Conservation (phyloP, 1,139 yeast genomes). For the Zygosaccharomyces pseudobailii region DNA sequence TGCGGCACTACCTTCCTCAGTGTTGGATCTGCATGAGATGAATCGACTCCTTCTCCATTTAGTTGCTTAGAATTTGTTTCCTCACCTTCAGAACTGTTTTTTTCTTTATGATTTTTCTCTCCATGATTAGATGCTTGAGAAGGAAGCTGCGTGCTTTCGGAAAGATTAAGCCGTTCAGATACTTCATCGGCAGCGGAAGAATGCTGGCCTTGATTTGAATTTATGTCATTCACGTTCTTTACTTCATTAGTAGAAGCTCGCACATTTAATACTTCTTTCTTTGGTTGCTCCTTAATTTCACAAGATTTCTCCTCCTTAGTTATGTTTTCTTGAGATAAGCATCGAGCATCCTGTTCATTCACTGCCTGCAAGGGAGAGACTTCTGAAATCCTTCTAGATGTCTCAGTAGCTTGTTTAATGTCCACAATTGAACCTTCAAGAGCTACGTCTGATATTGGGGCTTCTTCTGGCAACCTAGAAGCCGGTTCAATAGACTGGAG, state of each 20-base stretch:
- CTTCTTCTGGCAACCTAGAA: conserved; percentile 1
- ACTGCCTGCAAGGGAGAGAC: not conserved
- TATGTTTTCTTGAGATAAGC: not conserved
- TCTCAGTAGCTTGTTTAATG: not conserved
- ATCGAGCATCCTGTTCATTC: not conserved
- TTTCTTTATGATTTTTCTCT: not conserved
- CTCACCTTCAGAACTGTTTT: not conserved
- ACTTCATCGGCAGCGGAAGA: not conserved
- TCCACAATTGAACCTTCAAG: conserved; percentile 2
- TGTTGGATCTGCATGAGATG: too few relatives aligned
- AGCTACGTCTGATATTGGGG: not conserved
- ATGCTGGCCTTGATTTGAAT: too few relatives aligned
- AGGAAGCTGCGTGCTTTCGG: not conserved
- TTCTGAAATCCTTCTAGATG: not conserved
- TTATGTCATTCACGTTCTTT: not conserved
- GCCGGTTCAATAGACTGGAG: not conserved
- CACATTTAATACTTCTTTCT: not conserved
- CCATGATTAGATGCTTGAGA: not conserved
- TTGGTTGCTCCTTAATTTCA: not conserved
- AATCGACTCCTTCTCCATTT: too few relatives aligned
- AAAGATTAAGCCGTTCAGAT: not conserved
- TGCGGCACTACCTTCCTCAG: too few relatives aligned
- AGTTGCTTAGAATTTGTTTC: not conserved
- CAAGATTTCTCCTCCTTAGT: not conserved
- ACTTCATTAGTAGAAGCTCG: too few relatives aligned